Conservation (phyloP, 805 yeast genomes). For the Metschnikowia matae region DNA sequence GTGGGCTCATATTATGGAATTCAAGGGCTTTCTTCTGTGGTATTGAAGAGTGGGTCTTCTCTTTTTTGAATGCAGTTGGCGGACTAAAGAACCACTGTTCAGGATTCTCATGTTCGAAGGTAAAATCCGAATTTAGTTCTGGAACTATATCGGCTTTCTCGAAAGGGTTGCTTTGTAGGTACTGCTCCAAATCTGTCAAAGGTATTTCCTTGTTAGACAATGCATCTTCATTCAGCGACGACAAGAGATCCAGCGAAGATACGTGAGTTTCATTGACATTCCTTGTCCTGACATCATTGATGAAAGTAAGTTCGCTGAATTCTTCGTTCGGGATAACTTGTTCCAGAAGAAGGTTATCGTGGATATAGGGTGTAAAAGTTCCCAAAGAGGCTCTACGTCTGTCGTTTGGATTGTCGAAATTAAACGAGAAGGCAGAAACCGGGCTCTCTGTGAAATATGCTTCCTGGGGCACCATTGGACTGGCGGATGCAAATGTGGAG, state of each 20-base stretch:
- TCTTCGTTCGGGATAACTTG: background rate
- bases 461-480: conserved; percentile 1
- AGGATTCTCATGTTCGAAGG: background rate
- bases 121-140: background rate
- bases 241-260: background rate
- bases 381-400: background rate
- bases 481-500: conserved; percentile 3
- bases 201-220: background rate
- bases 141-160: background rate
- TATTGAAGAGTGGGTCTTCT: background rate
- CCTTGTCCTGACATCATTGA: background rate
- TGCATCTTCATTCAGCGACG: background rate
- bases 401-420: background rate
- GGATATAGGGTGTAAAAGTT: background rate
- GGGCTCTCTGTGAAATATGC: background rate
- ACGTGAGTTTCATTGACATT: background rate
- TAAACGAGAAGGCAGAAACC: background rate
- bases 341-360: background rate
- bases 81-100: background rate
- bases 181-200: background rate
- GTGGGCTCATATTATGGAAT: background rate
- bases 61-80: background rate
- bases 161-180: conserved; percentile 5
- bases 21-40: background rate
- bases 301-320: background rate